Evolutionary conservation across 176 grass and related monocot species (phyloP), one percentile per base, ranked within the genome.

Genomic region (Phragmites australis): DNA sequence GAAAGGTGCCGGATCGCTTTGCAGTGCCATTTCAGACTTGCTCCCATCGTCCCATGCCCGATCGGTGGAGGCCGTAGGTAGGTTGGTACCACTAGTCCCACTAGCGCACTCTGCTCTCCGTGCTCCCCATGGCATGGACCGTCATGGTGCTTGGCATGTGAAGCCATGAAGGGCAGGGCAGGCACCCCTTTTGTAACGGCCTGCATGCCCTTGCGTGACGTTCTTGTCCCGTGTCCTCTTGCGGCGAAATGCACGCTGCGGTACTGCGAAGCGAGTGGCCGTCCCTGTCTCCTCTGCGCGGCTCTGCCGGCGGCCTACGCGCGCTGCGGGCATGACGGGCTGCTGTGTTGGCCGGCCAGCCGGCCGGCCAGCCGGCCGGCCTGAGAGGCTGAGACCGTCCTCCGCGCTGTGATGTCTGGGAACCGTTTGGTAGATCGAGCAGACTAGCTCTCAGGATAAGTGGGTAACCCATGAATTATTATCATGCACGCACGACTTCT

Each of bases 251-350:
- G 4, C 59, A 22, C 82, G 56, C n/a, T n/a, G n/a, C n/a, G 40
- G 7, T 76, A 37, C 74, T 50, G 74, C 60, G 18, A 61, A 30
- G 8, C 8, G n/a, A 58, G 79, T 83, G 86, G 27, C 66, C 49
- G 80, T 47, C 80, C 12, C 66, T 57, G 74, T 66, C 85, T 54
- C 67, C 75, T 0, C 62, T 43, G 47, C 14, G 49, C 6, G 8
- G 8, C 15, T 13, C 29, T n/a, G 77, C 42, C 39, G 69, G 62
- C 9, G 64, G 10, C 58, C 19, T 43, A 8, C 76, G 9, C 19
- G 21, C 21, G 60, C 60, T 29, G 59, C 84, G n/a, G 76, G 68
- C 51, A 7, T 17, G 55, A 47, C 14, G 66, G 27, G 3, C 34
- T 37, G 34, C 34, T 37, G 34, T 37, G 34, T 37, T n/a, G n/a